Percentiles rank a stretch among this genome's conserved stretches.
These are phyloP conservation scores for Caryopteris hybrid DNA, from an alignment of 305 asterid genomes.

Conservation along the genomic window DNA sequence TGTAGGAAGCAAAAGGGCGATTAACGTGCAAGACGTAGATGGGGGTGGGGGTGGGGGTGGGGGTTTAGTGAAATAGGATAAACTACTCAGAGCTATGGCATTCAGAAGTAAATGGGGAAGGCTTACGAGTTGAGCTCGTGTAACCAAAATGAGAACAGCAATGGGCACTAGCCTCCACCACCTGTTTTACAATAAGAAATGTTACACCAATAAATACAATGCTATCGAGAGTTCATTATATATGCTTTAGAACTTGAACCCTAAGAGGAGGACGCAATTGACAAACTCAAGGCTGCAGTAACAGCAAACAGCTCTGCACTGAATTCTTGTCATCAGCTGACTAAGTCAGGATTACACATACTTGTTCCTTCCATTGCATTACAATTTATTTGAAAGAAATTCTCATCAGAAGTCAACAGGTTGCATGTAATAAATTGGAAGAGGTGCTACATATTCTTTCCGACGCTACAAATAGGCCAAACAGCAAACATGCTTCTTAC, in stretches of 20 bases:
- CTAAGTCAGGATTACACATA: background rate
- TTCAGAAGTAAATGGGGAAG: background rate
- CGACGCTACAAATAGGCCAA: no score
- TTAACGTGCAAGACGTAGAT: background rate
- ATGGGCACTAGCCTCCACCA: constrained; percentile 71
- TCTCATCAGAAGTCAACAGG: no score
- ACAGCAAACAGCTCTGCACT: background rate
- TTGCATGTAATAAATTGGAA: no score
- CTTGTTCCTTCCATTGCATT: no score
- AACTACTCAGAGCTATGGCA: background rate
- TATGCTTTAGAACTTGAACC: background rate
- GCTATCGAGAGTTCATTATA: background rate
- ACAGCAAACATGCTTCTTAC: no score
- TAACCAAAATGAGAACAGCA: constrained; percentile 67
- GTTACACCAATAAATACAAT: background rate
- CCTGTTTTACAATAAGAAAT: constrained; percentile 39
- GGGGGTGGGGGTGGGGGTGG: background rate
- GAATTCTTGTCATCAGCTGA: background rate
- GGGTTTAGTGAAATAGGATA: background rate
- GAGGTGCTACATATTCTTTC: no score
- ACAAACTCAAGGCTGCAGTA: background rate
- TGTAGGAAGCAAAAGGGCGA: background rate
- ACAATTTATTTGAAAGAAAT: no score
- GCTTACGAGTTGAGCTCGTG: constrained; percentile 49
- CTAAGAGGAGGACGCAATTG: background rate